Evolutionary conservation across 805 yeast genomes (phyloP).

Genomic region (Cyberlindnera samutprakarnensis): DNA sequence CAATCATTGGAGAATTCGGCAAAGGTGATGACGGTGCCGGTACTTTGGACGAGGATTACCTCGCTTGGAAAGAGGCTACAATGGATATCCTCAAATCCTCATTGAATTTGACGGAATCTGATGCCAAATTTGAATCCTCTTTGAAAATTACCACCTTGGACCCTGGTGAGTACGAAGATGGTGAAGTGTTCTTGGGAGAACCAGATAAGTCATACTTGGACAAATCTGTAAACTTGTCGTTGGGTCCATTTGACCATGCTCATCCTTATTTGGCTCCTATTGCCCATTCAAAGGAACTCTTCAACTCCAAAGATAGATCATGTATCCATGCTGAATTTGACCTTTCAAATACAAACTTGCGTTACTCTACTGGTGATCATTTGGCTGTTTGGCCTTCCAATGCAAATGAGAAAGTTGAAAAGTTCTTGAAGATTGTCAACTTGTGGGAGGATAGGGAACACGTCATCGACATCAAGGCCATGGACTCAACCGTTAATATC

Average conservation of each 20-base stretch:
- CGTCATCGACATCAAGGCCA: slow-evolving; percentile 56
- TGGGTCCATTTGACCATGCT: slow-evolving; percentile 72
- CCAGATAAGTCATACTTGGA: slow-evolving; percentile 40
- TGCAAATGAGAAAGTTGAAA: slow-evolving; percentile 63
- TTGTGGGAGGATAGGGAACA: slow-evolving; percentile 42
- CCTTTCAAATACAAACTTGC: slow-evolving; percentile 61
- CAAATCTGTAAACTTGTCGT: slow-evolving; percentile 26
- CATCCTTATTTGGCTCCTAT: slow-evolving; percentile 82
- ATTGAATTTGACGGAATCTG: slow-evolving; percentile 71
- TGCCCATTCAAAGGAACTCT: slow-evolving; percentile 56
- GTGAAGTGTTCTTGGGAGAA: slow-evolving; percentile 70
- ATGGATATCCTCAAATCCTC: slow-evolving; percentile 58
- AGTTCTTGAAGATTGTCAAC: slow-evolving; percentile 57
- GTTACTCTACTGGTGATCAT: slow-evolving; percentile 94
- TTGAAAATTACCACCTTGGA: slow-evolving; percentile 35
- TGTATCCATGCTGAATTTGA: slow-evolving; percentile 92
- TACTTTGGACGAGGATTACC: slow-evolving; percentile 89
- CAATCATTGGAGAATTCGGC: slow-evolving; percentile 68
- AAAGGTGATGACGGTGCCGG: slow-evolving; percentile 95
- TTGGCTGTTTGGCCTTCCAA: slow-evolving; percentile 93
- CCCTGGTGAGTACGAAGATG: slow-evolving; percentile 27
- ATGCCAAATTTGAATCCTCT: slow-evolving; percentile 70
- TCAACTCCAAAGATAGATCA: slow-evolving; percentile 54
- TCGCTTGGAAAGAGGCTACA: slow-evolving; percentile 83
- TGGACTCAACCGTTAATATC: slow-evolving; percentile 59